These are phyloP conservation scores for Fonsecaea pedrosoi DNA, from an alignment of 2,329 filamentous ascomycete genomes.

Conservation along the genomic window DNA sequence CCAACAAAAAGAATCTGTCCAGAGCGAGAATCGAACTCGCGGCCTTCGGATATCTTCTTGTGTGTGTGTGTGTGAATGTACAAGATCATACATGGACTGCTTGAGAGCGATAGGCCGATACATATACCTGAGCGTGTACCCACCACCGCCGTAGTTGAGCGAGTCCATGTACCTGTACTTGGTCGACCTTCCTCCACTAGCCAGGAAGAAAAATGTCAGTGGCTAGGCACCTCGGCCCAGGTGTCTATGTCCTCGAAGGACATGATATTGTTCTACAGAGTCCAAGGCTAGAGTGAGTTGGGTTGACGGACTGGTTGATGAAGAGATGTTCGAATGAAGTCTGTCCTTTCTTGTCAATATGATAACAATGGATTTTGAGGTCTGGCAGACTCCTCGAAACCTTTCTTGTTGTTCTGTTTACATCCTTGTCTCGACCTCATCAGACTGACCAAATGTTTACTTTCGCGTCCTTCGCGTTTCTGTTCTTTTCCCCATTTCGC, in stretches of 20 bases:
- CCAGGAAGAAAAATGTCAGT: neutral
- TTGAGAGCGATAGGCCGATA: too few species aligned
- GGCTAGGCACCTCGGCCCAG: neutral
- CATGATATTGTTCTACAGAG: too few species aligned
- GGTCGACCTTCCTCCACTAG: neutral
- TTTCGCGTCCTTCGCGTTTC: neutral
- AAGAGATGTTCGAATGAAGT: neutral
- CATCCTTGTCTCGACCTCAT: neutral
- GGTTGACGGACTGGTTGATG: neutral
- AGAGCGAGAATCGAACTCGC: constrained; percentile 38
- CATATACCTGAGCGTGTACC: too few species aligned
- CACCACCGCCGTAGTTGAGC: too few species aligned
- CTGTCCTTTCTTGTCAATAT: neutral
- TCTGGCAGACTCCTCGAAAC: neutral
- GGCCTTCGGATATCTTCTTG: constrained; percentile 35
- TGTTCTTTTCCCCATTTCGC: neutral
- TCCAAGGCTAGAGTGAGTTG: neutral
- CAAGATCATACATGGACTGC: constrained; percentile 19
- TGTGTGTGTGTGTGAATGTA: constrained; percentile 20
- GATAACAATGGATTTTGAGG: neutral
- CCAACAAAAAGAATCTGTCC: constrained; percentile 14
- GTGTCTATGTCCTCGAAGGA: neutral
- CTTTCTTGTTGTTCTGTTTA: neutral
- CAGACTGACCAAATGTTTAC: neutral
- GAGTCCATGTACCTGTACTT: neutral